Evolutionary conservation across 805 yeast genomes (phyloP), one percentile per base, ranked within the genome.

Genomic region (Candida piceae): DNA sequence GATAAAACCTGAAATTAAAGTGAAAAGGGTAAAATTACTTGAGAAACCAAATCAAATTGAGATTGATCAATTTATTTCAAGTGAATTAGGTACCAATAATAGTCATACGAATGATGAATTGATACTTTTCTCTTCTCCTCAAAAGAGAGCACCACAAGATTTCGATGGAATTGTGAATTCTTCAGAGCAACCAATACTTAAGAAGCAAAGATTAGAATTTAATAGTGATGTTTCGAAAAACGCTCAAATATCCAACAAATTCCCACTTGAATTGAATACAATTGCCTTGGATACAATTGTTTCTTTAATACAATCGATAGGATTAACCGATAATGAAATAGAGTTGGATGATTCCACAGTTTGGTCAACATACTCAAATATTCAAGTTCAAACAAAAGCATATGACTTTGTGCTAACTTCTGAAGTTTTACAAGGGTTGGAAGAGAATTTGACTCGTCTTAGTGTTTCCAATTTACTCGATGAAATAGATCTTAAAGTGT

Each of bases 1-100:
- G 31, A 35, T 49, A 2, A 59, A 55, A 31, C 60, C 61, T 1
- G 41, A 39, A 16, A 23, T 55, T 13, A 60, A 59, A 25, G 56
- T 58, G 34, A 51, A 50, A 24, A 38, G 63, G 33, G 41, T 55
- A 17, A 49, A 44, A 36, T 35, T 58, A 11, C 34, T 39, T 18
- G 27, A 39, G 27, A 16, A 27, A 10, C 45, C 46, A 12, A 31
- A 40, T 2, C 23, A 23, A 6, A 15, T 9, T 2, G 48, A 42
- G 17, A 13, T 38, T 25, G 32, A 35, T n/a, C 16, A 34, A 7
- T 16, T 38, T 13, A 16, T 41, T 6, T 9, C 22, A 20, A 20
- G 9, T 20, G 22, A 20, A 20, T 20, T 20, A 20, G 22, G 22
- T 20, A n/a, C n/a, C n/a, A n/a, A n/a, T n/a, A n/a, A n/a, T n/a